Conservation (phyloP, 225 moss, liverwort and hornwort genomes). For the Sphagnum tenellum region DNA sequence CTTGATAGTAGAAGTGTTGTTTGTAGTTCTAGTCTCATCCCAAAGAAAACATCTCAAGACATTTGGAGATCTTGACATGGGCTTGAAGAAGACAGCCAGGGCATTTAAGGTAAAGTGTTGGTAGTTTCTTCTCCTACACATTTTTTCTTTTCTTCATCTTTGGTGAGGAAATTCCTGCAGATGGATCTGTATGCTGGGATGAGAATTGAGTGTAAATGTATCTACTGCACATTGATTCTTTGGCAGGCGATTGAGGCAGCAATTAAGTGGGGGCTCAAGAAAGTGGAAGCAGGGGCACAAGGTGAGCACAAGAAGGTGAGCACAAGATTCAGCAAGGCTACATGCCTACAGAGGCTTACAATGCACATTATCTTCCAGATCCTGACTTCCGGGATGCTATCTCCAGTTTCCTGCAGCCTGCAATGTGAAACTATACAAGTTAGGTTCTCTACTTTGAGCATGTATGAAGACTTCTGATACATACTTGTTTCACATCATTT, state of each 20-base stretch:
- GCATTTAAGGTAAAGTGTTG: too few species aligned
- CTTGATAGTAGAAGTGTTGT: too few species aligned
- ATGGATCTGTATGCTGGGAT: neutral
- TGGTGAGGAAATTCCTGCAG: too few species aligned
- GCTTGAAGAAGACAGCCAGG: too few species aligned
- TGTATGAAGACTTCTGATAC: neutral
- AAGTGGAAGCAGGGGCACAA: conserved; percentile 96
- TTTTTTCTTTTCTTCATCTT: neutral
- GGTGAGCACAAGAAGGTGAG: conserved; percentile 98
- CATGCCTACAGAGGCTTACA: conserved; percentile 85
- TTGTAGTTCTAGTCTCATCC: too few species aligned
- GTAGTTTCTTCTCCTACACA: conserved; percentile 26
- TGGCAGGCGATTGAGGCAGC: conserved; percentile 93
- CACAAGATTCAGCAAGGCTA: conserved; percentile 98
- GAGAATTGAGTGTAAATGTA: neutral
- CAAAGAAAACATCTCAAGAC: too few species aligned
- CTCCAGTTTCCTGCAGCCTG: conserved; percentile 43
- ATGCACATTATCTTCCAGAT: conserved; percentile 86
- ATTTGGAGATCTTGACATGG: too few species aligned
- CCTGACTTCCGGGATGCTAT: conserved; percentile 62
- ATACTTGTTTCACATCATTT: neutral
- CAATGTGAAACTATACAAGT: conserved; percentile 80
- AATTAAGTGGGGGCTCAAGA: conserved; percentile 82
- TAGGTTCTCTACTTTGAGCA: conserved; percentile 6
- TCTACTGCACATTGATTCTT: neutral